A percentile compares a stretch with the other conserved stretches of the same genome.
phyloP scores from a whole-genome alignment of 2,329 filamentous ascomycete species.

The Fusarium sp. region DNA sequence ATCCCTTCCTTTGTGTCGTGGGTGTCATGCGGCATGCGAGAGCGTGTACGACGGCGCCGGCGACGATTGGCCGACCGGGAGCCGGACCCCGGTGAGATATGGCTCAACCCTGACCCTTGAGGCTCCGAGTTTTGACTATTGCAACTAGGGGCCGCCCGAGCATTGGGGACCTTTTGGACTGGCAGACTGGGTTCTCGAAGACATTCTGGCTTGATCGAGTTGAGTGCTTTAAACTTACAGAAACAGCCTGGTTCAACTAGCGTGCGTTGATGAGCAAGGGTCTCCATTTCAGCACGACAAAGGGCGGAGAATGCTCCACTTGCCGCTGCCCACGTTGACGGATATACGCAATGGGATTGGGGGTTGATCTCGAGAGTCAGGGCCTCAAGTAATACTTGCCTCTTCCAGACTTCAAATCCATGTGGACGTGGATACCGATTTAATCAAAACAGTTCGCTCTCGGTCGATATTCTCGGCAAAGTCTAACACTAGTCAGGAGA shows the following conservation, averaged over 20 bases:
- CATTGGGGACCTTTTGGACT: constrained; percentile 2
- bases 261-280: constrained; percentile 14
- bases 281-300: constrained; percentile 10
- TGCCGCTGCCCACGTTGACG: constrained; percentile 40
- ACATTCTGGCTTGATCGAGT: constrained; percentile 15
- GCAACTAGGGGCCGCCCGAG: constrained; percentile 22
- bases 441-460: constrained; percentile 36
- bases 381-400: constrained; percentile 17
- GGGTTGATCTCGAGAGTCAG: constrained; percentile 13
- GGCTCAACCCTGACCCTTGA: constrained; percentile 8
- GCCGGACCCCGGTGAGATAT: constrained; percentile 19
- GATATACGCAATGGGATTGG: constrained; percentile 43
- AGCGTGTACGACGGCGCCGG: constrained; percentile 30
- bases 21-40: constrained; percentile 22
- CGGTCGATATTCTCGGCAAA: constrained; percentile 44
- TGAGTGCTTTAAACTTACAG: constrained; percentile 10
- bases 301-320: constrained; percentile 38
- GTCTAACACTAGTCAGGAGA: constrained; percentile 20
- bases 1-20: constrained; percentile 24
- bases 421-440: constrained; percentile 7
- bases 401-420: constrained; percentile 5
- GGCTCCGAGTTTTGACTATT: constrained; percentile 2
- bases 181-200: constrained; percentile 20
- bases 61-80: constrained; percentile 30
- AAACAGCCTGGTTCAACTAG: constrained; percentile 14